Evolutionary conservation across 2,329 filamentous ascomycete species (phyloP).

Genomic region (Stagonosporopsis rhizophila): DNA sequence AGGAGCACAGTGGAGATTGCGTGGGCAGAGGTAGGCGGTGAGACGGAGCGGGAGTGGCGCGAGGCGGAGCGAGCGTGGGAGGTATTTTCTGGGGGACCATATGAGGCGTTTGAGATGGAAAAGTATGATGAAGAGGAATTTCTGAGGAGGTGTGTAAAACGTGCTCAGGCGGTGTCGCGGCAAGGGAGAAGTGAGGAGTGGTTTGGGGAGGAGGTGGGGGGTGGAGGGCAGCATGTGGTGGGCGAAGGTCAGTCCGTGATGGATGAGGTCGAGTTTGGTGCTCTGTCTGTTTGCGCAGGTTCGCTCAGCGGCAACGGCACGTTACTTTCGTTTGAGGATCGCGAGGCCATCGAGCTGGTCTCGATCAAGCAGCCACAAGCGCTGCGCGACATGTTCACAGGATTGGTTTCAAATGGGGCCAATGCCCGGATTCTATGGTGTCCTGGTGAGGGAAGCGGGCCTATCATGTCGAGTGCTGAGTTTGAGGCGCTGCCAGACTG

Average conservation of each 20-base stretch:
- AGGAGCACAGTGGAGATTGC: not conserved
- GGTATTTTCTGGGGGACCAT: conserved; percentile 2
- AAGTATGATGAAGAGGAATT: not conserved
- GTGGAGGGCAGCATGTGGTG: too few relatives aligned
- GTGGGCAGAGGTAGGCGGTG: conserved; percentile 8
- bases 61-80: conserved; percentile 7
- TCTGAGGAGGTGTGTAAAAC: not conserved
- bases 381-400: not conserved
- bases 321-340: not conserved
- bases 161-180: not conserved
- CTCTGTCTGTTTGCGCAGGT: not conserved
- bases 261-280: not conserved
- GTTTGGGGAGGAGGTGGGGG: not conserved
- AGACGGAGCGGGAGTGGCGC: conserved; percentile 1
- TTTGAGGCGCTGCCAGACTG: conserved; percentile 2
- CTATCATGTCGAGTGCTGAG: conserved; percentile 5
- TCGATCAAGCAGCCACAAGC: not conserved
- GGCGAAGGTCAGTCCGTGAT: not conserved
- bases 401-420: not conserved
- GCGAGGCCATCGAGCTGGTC: not conserved
- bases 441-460: not conserved
- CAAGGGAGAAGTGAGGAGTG: not conserved
- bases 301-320: not conserved
- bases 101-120: not conserved
- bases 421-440: not conserved